Evolutionary conservation across 2,329 filamentous ascomycete genomes (phyloP).

Genomic region (Mycosphaerella sp.): DNA sequence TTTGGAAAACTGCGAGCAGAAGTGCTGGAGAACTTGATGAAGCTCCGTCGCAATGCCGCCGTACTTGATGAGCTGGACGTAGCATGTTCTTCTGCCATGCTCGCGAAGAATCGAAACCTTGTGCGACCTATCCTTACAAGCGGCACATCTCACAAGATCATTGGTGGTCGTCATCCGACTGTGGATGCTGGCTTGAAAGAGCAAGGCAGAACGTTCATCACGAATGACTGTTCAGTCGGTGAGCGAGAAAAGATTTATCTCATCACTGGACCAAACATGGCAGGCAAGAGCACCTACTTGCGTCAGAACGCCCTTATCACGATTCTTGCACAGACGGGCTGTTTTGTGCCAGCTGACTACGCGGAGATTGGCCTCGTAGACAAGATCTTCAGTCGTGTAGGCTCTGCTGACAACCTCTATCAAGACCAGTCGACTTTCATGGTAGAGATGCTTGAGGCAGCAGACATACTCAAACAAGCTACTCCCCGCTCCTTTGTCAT

Average conservation of each 20-base stretch:
- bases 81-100: slow-evolving; percentile 71
- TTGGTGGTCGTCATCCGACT: slow-evolving; percentile 85
- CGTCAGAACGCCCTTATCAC: slow-evolving; percentile 93
- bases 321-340: slow-evolving; percentile 86
- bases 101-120: slow-evolving; percentile 69
- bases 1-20: slow-evolving; percentile 66
- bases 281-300: slow-evolving; percentile 91
- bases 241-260: slow-evolving; percentile 61
- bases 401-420: slow-evolving; percentile 92
- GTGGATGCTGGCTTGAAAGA: slow-evolving; percentile 77
- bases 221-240: slow-evolving; percentile 82
- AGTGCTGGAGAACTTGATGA: slow-evolving; percentile 76
- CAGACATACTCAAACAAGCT: slow-evolving; percentile 77
- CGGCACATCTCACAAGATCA: slow-evolving; percentile 61
- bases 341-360: slow-evolving; percentile 82
- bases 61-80: slow-evolving; percentile 93
- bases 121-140: slow-evolving; percentile 66
- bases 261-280: slow-evolving; percentile 91
- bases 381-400: slow-evolving; percentile 80
- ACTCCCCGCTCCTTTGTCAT: slow-evolving; percentile 81
- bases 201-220: slow-evolving; percentile 73
- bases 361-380: slow-evolving; percentile 89
- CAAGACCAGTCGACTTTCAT: slow-evolving; percentile 96
- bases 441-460: slow-evolving; percentile 98
- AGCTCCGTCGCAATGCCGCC: slow-evolving; percentile 79